A percentile compares a stretch with the other conserved stretches of the same genome.
phyloP scores from a whole-genome alignment of 2,329 filamentous ascomycete species.

The Xylariaceae sp. region DNA sequence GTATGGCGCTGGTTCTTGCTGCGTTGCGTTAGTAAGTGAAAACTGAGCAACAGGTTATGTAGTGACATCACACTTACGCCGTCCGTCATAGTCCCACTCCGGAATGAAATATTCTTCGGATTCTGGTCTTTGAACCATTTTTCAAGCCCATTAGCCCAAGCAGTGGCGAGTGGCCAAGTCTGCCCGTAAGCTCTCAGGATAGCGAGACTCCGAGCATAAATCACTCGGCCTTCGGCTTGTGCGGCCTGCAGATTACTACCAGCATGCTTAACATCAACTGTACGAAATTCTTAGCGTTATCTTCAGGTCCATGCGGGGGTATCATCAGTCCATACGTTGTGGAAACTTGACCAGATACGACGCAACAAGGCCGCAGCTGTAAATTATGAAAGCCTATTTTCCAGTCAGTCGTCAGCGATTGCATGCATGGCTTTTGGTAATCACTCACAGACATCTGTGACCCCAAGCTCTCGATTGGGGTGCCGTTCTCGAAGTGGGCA shows the following conservation, averaged over 20 bases:
- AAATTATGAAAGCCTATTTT: slow-evolving; percentile 48
- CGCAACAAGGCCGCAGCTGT: slow-evolving; percentile 52
- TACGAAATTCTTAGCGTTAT: slow-evolving; percentile 8
- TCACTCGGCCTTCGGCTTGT: slow-evolving; percentile 40
- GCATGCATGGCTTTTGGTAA: background rate
- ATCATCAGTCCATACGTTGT: slow-evolving; percentile 36
- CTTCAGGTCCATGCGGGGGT: background rate
- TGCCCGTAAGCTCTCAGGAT: slow-evolving; percentile 49
- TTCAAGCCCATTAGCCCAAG: slow-evolving; percentile 51
- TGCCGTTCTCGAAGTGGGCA: slow-evolving; percentile 47
- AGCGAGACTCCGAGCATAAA: slow-evolving; percentile 44
- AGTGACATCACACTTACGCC: slow-evolving; percentile 33
- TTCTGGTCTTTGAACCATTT: slow-evolving; percentile 46
- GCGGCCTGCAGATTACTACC: slow-evolving; percentile 39
- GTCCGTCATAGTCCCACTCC: slow-evolving; percentile 49
- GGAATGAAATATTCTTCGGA: slow-evolving; percentile 36
- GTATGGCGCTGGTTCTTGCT: slow-evolving; percentile 27
- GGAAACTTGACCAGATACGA: slow-evolving; percentile 53
- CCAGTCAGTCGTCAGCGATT: slow-evolving; percentile 11
- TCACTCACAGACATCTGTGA: slow-evolving; percentile 50
- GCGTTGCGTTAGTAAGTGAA: slow-evolving; percentile 10
- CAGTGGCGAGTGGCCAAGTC: slow-evolving; percentile 52
- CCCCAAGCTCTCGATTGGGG: slow-evolving; percentile 48
- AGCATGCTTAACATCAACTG: slow-evolving; percentile 27
- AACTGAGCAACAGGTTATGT: background rate